Conservation (phyloP, 352 stramenopile species). For the Thalassiosira mediterranea region DNA sequence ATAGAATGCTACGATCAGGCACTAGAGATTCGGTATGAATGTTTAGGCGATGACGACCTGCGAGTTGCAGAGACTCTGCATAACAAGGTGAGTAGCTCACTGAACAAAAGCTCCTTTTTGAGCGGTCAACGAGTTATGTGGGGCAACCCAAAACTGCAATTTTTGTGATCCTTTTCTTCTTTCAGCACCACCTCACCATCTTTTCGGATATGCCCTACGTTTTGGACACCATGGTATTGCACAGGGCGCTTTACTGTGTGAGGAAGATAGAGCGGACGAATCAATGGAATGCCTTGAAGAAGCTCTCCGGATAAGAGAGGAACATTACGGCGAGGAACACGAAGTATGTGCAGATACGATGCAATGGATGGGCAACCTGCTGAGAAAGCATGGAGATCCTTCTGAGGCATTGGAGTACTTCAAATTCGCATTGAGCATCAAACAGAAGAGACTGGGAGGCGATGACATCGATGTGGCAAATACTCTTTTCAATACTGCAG, state of each 20-base stretch:
- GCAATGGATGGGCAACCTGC: constrained; percentile 64
- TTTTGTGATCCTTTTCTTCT: no score
- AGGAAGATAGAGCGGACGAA: constrained; percentile 55
- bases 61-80: constrained; percentile 62
- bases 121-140: no score
- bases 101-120: no score
- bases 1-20: constrained; percentile 63
- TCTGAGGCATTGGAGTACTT: constrained; percentile 69
- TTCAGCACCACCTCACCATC: no score
- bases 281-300: constrained; percentile 68
- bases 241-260: constrained; percentile 62
- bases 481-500: constrained; percentile 66
- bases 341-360: constrained; percentile 64
- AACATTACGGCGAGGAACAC: constrained; percentile 62
- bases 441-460: constrained; percentile 52
- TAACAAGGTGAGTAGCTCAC: constrained; percentile 53
- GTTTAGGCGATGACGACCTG: constrained; percentile 56
- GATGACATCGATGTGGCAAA: constrained; percentile 64
- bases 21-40: constrained; percentile 47
- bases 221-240: no score
- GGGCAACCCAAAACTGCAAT: no score
- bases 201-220: no score
- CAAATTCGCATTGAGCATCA: constrained; percentile 67
- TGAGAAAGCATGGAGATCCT: constrained; percentile 60
- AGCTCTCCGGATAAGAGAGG: constrained; percentile 60